phyloP scores from a whole-genome alignment of 441 rosid genomes.

The Isatis lusitanica region DNA sequence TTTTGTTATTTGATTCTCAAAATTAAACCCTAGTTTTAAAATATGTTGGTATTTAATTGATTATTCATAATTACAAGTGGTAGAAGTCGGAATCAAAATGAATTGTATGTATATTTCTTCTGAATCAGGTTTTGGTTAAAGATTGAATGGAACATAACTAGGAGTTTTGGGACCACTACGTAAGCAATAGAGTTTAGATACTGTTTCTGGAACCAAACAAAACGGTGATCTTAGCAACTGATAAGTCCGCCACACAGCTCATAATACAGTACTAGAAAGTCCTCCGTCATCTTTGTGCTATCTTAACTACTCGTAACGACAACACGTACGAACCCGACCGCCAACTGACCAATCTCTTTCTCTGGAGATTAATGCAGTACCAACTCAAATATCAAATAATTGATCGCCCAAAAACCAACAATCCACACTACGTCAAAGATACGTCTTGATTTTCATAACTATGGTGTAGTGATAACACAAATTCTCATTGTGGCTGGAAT shows the following conservation, averaged over 20 bases:
- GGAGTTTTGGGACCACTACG: conserved; percentile 1
- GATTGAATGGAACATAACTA: not conserved
- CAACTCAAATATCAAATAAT: not conserved
- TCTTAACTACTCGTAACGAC: not conserved
- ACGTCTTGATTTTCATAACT: not conserved
- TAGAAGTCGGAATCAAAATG: not conserved
- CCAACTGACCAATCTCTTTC: not conserved
- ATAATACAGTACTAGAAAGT: not conserved
- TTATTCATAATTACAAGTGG: too few relatives aligned
- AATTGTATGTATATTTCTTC: not conserved
- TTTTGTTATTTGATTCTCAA: too few relatives aligned
- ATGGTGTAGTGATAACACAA: not conserved
- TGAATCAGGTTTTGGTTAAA: not conserved
- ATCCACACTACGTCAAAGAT: not conserved
- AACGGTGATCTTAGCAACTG: not conserved
- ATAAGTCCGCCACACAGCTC: not conserved
- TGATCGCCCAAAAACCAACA: not conserved
- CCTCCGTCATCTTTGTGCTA: not conserved
- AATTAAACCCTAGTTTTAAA: too few relatives aligned
- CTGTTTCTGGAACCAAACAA: conserved; percentile 13
- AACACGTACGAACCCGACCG: not conserved
- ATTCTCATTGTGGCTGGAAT: too few relatives aligned
- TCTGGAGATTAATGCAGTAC: not conserved
- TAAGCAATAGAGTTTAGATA: not conserved
- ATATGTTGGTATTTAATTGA: too few relatives aligned